Percentiles rank a stretch among this genome's conserved stretches.
These are phyloP conservation scores for Vitis hybrid DNA, from an alignment of 177 flowering plant genomes.

Conservation along the genomic window DNA sequence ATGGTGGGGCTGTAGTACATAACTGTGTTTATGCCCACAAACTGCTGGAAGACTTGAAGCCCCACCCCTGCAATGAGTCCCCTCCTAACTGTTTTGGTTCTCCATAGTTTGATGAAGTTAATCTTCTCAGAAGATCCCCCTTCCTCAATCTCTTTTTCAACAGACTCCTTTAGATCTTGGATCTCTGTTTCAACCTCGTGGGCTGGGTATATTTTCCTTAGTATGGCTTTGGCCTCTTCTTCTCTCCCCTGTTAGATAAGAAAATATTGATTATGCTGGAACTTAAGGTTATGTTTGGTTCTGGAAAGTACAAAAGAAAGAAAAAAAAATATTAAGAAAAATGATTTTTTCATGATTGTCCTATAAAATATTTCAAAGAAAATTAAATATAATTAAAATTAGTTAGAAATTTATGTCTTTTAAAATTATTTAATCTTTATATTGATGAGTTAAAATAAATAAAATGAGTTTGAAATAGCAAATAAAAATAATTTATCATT, in stretches of 20 bases:
- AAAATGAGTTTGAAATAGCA: no score
- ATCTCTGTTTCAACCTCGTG: constrained; percentile 60
- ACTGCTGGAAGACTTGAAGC: constrained; percentile 69
- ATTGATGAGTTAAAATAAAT: no score
- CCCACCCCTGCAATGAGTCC: constrained; percentile 68
- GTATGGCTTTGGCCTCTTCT: constrained; percentile 52
- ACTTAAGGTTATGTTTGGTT: no score
- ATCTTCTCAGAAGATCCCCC: constrained; percentile 43
- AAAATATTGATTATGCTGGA: not conserved
- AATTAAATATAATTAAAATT: no score
- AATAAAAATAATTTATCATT: no score
- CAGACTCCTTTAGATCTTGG: constrained; percentile 43
- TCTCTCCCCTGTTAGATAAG: constrained; percentile 46
- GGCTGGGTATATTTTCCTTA: constrained; percentile 52
- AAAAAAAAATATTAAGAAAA: no score
- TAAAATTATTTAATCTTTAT: no score
- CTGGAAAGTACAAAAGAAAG: accelerated
- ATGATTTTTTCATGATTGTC: no score
- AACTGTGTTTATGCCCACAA: constrained; percentile 77
- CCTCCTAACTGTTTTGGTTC: constrained; percentile 57
- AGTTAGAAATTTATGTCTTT: no score
- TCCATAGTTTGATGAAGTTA: constrained; percentile 33
- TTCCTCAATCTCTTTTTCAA: constrained; percentile 48
- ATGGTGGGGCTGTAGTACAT: constrained; percentile 83
- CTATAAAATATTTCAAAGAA: no score